Evolutionary conservation across 2,329 filamentous ascomycete species (phyloP), one percentile per base, ranked within the genome.

Genomic region (Epichloe bromicola): DNA sequence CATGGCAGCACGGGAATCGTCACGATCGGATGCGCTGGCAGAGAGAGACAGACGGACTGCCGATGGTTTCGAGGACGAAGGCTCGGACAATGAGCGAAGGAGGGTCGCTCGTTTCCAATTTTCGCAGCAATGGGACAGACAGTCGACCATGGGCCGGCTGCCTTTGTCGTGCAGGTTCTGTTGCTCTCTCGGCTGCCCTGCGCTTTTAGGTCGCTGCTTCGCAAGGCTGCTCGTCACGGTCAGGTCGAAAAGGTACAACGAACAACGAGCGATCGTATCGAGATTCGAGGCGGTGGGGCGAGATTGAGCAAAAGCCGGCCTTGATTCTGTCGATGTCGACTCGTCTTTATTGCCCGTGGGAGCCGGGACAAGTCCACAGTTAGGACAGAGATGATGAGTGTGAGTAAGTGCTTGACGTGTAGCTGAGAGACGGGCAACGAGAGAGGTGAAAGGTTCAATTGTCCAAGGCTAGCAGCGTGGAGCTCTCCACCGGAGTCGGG

Each of bases 1-100:
- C 51, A 50, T 53, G 48, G 38, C 51, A 50, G 38, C 19, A 19
- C n/a, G 10, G 15, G 40, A 23, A 33, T 33, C 26, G 15, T 50
- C 33, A 15, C 15, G 40, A 7, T 17, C 34, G 42, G 40, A 37
- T 46, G 41, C 36, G 42, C 34, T 26, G 23, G 42, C 37, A 38
- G 41, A 19, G 12, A 11, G 33, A 15, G n/a, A 44, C 19, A 12
- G 19, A 15, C 12, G 23, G 17, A 30, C 26, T 41, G 51, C 43
- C 30, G 36, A 34, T 45, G 19, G n/a, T 10, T 36, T 40, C 46
- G 46, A 33, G 8, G 20, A 15, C 12, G 14, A 8, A 19, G 30
- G 23, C 10, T 49, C 33, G 47, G 30, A 43, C 30, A 20, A 36
- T 36, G 14, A 12, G 15, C 17, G 5, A 20, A 6, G 3, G n/a